These are phyloP conservation scores for Lachnellula cervina DNA, from an alignment of 2,329 filamentous ascomycete genomes.

Conservation along the genomic window DNA sequence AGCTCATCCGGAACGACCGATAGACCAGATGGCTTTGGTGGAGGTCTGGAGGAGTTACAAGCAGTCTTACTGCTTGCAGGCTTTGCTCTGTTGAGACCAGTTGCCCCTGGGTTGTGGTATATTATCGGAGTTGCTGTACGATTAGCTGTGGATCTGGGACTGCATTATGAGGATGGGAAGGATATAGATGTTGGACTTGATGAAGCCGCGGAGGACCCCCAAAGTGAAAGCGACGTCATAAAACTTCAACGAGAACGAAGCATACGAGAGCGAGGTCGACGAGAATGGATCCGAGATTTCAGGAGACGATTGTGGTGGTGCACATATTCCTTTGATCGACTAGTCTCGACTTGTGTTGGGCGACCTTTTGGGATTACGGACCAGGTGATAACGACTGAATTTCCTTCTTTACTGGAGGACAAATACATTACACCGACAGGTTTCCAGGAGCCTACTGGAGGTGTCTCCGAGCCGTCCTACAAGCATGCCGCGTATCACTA, in stretches of 20 bases:
- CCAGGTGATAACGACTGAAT: conserved; percentile 91
- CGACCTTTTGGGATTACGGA: conserved; percentile 93
- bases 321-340: conserved; percentile 89
- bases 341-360: conserved; percentile 91
- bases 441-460: conserved; percentile 52
- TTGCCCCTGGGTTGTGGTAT: conserved; percentile 93
- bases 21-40: conserved; percentile 61
- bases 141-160: conserved; percentile 81
- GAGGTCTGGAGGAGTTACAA: conserved; percentile 87
- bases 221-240: conserved; percentile 30
- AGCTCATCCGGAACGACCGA: conserved; percentile 49
- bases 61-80: conserved; percentile 87
- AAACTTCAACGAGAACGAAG: conserved; percentile 33
- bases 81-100: conserved; percentile 84
- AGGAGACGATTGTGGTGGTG: conserved; percentile 93
- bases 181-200: conserved; percentile 56
- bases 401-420: conserved; percentile 85
- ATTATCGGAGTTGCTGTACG: conserved; percentile 92
- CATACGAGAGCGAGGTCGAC: conserved; percentile 55
- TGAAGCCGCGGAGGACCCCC: conserved; percentile 33
- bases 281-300: conserved; percentile 82
- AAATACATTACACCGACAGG: conserved; percentile 78
- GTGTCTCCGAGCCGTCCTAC: conserved; percentile 67
- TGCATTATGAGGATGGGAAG: conserved; percentile 87
- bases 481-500: conserved; percentile 92